phyloP scores from a whole-genome alignment of 2,329 filamentous ascomycete species.

The Ceratocystiopsis sp. region DNA sequence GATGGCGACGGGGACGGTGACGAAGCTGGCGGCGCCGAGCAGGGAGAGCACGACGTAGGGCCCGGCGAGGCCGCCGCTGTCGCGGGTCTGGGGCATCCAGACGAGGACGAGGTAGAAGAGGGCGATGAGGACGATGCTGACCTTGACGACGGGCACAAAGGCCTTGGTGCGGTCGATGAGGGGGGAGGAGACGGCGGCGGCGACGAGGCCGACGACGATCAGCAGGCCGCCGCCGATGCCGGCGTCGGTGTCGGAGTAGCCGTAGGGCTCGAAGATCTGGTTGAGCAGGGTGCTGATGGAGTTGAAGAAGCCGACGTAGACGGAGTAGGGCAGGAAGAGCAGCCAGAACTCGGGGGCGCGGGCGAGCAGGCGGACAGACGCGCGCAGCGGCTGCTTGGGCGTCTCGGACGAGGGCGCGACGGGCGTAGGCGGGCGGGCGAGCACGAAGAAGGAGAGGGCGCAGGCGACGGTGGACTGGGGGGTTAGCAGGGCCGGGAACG shows the following conservation, averaged over 20 bases:
- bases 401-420: conserved; percentile 49
- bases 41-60: conserved; percentile 61
- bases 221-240: conserved; percentile 81
- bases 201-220: conserved; percentile 72
- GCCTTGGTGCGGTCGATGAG: conserved; percentile 72
- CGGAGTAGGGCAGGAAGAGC: conserved; percentile 59
- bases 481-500: not conserved
- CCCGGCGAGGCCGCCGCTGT: conserved; percentile 34
- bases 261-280: conserved; percentile 77
- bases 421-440: conserved; percentile 58
- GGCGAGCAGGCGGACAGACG: conserved; percentile 35
- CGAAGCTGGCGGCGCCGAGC: conserved; percentile 66
- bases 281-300: conserved; percentile 73
- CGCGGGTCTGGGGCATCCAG: conserved; percentile 54
- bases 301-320: conserved; percentile 92
- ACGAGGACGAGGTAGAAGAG: conserved; percentile 60
- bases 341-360: conserved; percentile 60
- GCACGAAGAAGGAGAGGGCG: conserved; percentile 69
- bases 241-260: conserved; percentile 65
- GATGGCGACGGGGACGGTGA: conserved; percentile 64
- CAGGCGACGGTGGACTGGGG: conserved; percentile 40
- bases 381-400: conserved; percentile 34
- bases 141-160: conserved; percentile 56
- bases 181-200: conserved; percentile 60
- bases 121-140: conserved; percentile 58